Evolutionary conservation across 2,329 filamentous ascomycete genomes (phyloP), one percentile per base, ranked within the genome.

Genomic region (Beauveria varroae): DNA sequence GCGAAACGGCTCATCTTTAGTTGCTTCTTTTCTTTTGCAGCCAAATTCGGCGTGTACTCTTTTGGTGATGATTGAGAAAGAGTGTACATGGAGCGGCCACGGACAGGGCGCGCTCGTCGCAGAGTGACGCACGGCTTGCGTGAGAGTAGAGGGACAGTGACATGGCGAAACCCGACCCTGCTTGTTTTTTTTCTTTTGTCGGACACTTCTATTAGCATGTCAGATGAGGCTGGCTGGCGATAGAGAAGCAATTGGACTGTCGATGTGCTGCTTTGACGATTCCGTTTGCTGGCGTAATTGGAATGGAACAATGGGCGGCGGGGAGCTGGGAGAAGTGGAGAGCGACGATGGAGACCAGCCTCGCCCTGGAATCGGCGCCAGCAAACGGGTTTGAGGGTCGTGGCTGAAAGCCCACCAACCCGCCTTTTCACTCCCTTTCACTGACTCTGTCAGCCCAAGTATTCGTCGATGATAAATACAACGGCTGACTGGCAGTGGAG

Each of bases 311-410:
- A 56, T 34, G 53, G 18, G 14, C 41, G 34, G 30, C 16, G 40
- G 54, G 41, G 43, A 34, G 30, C 55, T 47, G n/a, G 4, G 8
- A 26, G 18, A 18, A 9, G 30, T 41, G 30, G 34, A 10, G 20
- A 37, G 30, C 12, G 20, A 22, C 20, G 3, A 16, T 4, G 5
- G 5, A 26, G 46, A 34, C 34, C 56, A 60, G 50, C 56, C 61
- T 20, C 52, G 46, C n/a, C 22, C 56, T 56, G 60, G 58, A 50
- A 63, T 63, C 49, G 20, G 28, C 53, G 44, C 52, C 40, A 55
- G 46, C 34, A 46, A 58, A 60, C 57, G 30, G 50, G 51, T 34
- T 20, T 55, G 26, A 28, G 30, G 28, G 37, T 9, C n/a, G 30
- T 9, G 26, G 53, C 22, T 20, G 22, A 10, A 18, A 41, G 10